A percentile compares a stretch with the other conserved stretches of the same genome.
Evolutionary conservation across 2,329 filamentous ascomycete species (phyloP).

Genomic region (Claviceps lovelessii): DNA sequence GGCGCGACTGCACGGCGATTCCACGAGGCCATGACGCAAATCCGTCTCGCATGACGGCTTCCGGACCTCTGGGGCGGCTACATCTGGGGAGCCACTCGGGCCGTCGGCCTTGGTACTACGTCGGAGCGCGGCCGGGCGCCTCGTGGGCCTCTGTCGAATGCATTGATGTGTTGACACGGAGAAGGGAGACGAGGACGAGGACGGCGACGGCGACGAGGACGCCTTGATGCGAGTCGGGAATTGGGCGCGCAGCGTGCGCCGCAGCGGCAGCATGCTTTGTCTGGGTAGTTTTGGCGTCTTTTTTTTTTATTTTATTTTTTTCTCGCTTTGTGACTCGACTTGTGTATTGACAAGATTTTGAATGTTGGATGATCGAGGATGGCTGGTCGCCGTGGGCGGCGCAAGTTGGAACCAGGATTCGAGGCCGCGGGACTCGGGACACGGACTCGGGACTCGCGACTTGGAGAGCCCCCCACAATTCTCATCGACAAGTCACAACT

Average conservation of each 20-base stretch:
- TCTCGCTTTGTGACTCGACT: no score
- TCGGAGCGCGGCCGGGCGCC: background rate
- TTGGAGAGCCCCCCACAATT: background rate
- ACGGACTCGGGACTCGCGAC: no score
- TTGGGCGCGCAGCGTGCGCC: background rate
- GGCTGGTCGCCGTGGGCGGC: no score
- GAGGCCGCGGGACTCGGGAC: no score
- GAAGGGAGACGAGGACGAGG: slow-evolving; percentile 1
- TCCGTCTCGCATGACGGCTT: background rate
- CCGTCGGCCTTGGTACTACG: background rate
- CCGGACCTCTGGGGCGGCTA: background rate
- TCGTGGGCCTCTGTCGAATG: slow-evolving; percentile 2
- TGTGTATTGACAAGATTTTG: no score
- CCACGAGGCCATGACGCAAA: background rate
- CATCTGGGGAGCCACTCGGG: background rate
- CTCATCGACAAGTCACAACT: background rate
- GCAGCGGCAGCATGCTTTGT: background rate
- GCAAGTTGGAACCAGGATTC: no score
- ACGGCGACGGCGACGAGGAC: background rate
- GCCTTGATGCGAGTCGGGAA: background rate
- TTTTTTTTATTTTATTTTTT: no score
- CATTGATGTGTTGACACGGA: slow-evolving; percentile 3
- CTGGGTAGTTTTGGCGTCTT: no score
- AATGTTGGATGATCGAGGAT: no score
- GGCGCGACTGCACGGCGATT: no score